Percentiles rank a stretch among this genome's conserved stretches.
These are phyloP conservation scores for Zymoseptoria pseudotritici DNA, from an alignment of 2,329 filamentous ascomycete genomes.

Conservation along the genomic window DNA sequence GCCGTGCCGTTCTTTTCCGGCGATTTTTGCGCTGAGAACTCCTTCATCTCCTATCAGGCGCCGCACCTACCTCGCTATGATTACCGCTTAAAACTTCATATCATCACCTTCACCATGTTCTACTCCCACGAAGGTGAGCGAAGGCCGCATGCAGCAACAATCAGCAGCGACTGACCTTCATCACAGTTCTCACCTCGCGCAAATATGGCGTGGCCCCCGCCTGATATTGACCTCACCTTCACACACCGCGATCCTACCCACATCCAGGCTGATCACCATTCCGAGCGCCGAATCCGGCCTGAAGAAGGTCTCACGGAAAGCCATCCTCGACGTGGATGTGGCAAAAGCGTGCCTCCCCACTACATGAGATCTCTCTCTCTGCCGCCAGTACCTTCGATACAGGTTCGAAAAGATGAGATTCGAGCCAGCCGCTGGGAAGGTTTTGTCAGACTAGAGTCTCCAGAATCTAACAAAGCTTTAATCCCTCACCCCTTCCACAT, in stretches of 20 bases:
- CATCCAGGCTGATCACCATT: conserved; percentile 76
- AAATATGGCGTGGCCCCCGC: conserved; percentile 91
- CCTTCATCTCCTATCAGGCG: too few relatives aligned
- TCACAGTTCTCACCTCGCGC: conserved; percentile 66
- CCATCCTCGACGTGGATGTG: conserved; percentile 82
- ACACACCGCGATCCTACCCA: conserved; percentile 19
- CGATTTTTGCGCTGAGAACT: too few relatives aligned
- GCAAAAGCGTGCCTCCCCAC: conserved; percentile 60
- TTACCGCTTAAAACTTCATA: too few relatives aligned
- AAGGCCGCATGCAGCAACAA: not conserved
- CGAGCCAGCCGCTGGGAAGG: too few relatives aligned
- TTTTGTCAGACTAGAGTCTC: too few relatives aligned
- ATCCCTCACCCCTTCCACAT: conserved; percentile 77
- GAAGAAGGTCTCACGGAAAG: conserved; percentile 71
- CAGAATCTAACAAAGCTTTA: conserved; percentile 37
- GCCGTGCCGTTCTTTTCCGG: too few relatives aligned
- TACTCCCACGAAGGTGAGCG: conserved; percentile 85
- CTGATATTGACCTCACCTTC: conserved; percentile 52
- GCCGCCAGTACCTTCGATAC: too few relatives aligned
- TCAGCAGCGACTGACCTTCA: conserved; percentile 5
- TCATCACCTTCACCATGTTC: conserved; percentile 58
- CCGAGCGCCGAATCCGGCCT: conserved; percentile 64
- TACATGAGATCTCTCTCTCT: too few relatives aligned
- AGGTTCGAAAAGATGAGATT: too few relatives aligned
- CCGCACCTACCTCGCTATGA: too few relatives aligned